phyloP scores from a whole-genome alignment of 306 rosid species.

The Trifolium fragiferum region DNA sequence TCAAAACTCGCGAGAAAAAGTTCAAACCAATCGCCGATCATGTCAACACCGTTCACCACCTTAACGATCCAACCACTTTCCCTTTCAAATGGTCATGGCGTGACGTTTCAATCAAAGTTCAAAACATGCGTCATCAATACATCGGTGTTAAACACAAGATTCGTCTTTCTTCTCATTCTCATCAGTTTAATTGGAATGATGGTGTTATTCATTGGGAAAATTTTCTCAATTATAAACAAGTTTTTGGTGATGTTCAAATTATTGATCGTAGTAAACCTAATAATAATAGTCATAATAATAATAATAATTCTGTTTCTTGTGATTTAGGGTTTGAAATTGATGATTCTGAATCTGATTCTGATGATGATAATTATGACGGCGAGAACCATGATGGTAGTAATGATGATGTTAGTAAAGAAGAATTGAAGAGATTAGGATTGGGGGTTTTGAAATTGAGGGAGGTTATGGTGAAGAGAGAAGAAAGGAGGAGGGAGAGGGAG shows the following conservation, averaged over 20 bases:
- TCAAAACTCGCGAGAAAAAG: slow-evolving; percentile 94
- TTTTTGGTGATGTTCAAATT: slow-evolving; percentile 81
- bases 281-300: not conserved
- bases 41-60: slow-evolving; percentile 75
- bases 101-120: slow-evolving; percentile 95
- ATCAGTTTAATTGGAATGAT: slow-evolving; percentile 84
- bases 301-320: not conserved
- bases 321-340: slow-evolving; percentile 65
- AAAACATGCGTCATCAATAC: slow-evolving; percentile 98
- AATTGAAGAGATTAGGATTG: slow-evolving; percentile 52
- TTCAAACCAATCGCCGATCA: slow-evolving; percentile 95
- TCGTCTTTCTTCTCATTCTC: slow-evolving; percentile 41
- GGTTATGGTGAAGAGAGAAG: slow-evolving; percentile 72
- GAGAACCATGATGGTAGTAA: slow-evolving; percentile 35
- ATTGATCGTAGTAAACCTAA: no score
- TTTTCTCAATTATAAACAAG: slow-evolving; percentile 79
- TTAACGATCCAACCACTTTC: slow-evolving; percentile 60
- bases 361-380: slow-evolving; percentile 40
- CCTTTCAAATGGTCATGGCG: slow-evolving; percentile 99
- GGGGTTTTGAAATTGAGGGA: slow-evolving; percentile 67
- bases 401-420: slow-evolving; percentile 40
- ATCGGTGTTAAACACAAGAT: slow-evolving; percentile 96
- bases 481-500: slow-evolving; percentile 74
- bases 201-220: slow-evolving; percentile 93
- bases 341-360: slow-evolving; percentile 33